Evolutionary conservation across 1,284 basidiomycete genomes (phyloP), one percentile per base, ranked within the genome.

Genomic region (Pseudozyma flocculosa): DNA sequence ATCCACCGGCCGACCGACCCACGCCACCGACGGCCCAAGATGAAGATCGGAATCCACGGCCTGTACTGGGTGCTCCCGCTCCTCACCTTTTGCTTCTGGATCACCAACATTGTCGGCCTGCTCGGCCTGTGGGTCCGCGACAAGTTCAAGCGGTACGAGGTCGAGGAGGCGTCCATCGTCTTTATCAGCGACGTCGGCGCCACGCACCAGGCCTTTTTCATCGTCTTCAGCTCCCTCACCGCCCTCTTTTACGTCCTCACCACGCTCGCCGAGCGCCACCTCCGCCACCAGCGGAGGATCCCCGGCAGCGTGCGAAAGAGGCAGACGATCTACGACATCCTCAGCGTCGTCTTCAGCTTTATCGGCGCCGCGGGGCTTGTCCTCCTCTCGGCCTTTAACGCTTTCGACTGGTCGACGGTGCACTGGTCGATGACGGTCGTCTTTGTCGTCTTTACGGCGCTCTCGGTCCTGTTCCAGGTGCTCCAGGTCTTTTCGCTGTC

Each of bases 381-480:
- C 38, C 57, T 82, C n/a, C 74, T 82, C 4, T 75, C 79, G 44
- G 49, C 67, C 34, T 75, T 76, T 37, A 63, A 82, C 60, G 76
- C 78, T 2, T 80, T 65, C 15, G 63, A 79, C 64, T 78, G 82
- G 68, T 70, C 75, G 15, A 78, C 49, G 0, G 74, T 81, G 2
- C 82, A 83, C 65, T 82, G 82, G 82, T 66, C 70, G 24, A 80
- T 81, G 78, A 80, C 82, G 0, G 52, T 79, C 17, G 72, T 83
- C 44, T 84, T 83, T 62, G 74, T 83, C 49, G 78, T 81, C 30
- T 78, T 77, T 47, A 76, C 81, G 11, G 82, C 81, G 15, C 51
- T 83, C 15, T 80, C 79, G 14, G 82, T 82, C 29, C 75, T 81
- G 40, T 80, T 80, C 69, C 82, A 83, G 60, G 78, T 80, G 2